Base-by-base conservation (phyloP, 2,329 filamentous ascomycete species). In the Botrytis medusae region DNA sequence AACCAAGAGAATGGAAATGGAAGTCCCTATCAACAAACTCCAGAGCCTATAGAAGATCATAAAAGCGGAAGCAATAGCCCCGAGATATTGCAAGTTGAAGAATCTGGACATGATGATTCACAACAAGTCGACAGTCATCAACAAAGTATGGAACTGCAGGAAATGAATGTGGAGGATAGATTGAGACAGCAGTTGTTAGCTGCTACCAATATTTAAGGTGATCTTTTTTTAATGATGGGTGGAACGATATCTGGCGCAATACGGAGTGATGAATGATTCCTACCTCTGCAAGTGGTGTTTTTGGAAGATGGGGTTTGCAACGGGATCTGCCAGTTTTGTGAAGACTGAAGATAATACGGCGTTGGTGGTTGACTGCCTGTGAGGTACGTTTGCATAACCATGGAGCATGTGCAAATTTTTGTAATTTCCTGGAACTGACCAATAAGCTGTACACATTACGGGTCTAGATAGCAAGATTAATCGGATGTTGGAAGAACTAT, bases 21-120 rank as follows among this genome's bases (percentile, higher is more conserved):
- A 18, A 57, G 46, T 54, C 42, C 57, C 12, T 71, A 71, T 40
- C 69, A 54, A 34, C 44, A 63, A 51, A 63, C 61, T n/a, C 69
- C 73, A 7, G 32, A 57, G 29, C 59, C 61, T 37, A 37, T 69
- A 2, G 71, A 73, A 25, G 40, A 72, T 29, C 61, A 68, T 44
- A 67, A 72, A 16, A 69, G 74, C 40, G 29, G 25, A 20, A 42
- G 42, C 37, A 72, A 72, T 40, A 71, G 65, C 9, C 72, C 68
- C 1, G 76, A 76, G 40, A 65, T 74, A 46, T 72, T 77, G 34
- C 74, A 75, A 9, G 75, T 75, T 16, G 72, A 74, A 44, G 76
- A 77, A 67, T 71, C 74, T 32, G 69, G 65, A 37, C 51, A 42
- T 44, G 70, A 44, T 18, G 34, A 59, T 40, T 16, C 16, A 40